Conservation (phyloP, 2,329 filamentous ascomycete species). For the Trichoderma aggressivum region DNA sequence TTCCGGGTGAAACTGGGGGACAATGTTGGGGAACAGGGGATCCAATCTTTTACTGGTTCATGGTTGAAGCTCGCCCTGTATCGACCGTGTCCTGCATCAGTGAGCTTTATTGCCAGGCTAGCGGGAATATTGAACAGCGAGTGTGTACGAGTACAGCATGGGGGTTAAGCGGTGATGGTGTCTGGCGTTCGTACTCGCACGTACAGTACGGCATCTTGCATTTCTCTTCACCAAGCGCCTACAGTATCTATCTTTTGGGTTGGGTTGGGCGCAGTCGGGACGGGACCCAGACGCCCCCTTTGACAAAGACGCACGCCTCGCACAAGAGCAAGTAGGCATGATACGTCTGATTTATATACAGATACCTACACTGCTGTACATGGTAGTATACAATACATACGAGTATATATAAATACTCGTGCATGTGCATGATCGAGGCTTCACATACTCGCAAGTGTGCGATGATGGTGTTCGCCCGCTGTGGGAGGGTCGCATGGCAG, state of each 20-base stretch:
- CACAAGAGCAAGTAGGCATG: not conserved
- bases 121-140: not conserved
- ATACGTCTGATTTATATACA: not conserved
- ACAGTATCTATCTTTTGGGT: not conserved
- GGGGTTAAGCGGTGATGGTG: not conserved
- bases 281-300: not conserved
- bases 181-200: too few relatives aligned
- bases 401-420: not conserved
- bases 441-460: not conserved
- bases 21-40: not conserved
- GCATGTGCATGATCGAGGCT: not conserved
- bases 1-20: not conserved
- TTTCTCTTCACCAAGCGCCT: not conserved
- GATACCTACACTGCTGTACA: too few relatives aligned
- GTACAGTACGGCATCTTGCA: constrained; percentile 1
- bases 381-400: not conserved
- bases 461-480: not conserved
- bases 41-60: not conserved
- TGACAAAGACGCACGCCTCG: not conserved
- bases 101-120: not conserved
- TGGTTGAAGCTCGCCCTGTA: not conserved
- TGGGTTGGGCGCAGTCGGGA: not conserved
- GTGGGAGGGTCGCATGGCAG: constrained; percentile 6
- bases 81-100: not conserved
- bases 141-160: not conserved